A percentile compares a stretch with the other conserved stretches of the same genome.
These are phyloP conservation scores for Macrotyloma uniflorum DNA, from an alignment of 306 rosid genomes.

Conservation along the genomic window DNA sequence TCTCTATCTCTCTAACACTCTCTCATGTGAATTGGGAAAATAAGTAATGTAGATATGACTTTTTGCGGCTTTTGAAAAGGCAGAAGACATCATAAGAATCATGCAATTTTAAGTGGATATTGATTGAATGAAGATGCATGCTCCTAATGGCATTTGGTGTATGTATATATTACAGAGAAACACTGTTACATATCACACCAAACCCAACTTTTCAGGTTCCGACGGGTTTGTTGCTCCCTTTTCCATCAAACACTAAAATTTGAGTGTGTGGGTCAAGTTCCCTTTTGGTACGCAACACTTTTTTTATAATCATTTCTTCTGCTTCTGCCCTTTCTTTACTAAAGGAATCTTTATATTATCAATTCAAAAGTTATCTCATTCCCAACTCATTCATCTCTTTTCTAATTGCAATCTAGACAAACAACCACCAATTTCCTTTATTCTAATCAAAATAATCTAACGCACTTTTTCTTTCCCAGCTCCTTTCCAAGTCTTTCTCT, in stretches of 20 bases:
- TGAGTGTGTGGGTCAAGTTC: conserved; percentile 37
- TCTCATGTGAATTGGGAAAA: conserved; percentile 27
- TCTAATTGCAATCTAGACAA: conserved; percentile 50
- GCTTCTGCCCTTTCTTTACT: conserved; percentile 45
- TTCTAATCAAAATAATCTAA: conserved; percentile 28
- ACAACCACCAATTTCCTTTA: conserved; percentile 49
- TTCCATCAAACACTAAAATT: conserved; percentile 17
- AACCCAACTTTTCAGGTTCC: conserved; percentile 60
- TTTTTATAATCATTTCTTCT: conserved; percentile 13
- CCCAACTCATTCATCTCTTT: conserved; percentile 48
- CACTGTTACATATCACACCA: conserved; percentile 43
- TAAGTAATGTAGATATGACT: conserved; percentile 31
- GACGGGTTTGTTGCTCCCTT: conserved; percentile 50
- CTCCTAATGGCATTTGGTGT: conserved; percentile 43
- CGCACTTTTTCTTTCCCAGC: conserved; percentile 47
- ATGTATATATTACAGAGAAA: conserved; percentile 1
- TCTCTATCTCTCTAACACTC: too few species aligned
- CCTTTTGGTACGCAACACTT: conserved; percentile 46
- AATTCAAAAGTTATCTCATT: conserved; percentile 49
- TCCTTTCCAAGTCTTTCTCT: conserved; percentile 43
- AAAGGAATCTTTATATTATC: conserved; percentile 50
- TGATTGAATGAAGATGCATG: conserved; percentile 46
- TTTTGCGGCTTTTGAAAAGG: conserved; percentile 31
- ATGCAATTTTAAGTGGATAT: conserved; percentile 14
- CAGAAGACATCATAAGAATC: not conserved